Evolutionary conservation across 2,329 filamentous ascomycete genomes (phyloP).

Genomic region (Phoma sp.): DNA sequence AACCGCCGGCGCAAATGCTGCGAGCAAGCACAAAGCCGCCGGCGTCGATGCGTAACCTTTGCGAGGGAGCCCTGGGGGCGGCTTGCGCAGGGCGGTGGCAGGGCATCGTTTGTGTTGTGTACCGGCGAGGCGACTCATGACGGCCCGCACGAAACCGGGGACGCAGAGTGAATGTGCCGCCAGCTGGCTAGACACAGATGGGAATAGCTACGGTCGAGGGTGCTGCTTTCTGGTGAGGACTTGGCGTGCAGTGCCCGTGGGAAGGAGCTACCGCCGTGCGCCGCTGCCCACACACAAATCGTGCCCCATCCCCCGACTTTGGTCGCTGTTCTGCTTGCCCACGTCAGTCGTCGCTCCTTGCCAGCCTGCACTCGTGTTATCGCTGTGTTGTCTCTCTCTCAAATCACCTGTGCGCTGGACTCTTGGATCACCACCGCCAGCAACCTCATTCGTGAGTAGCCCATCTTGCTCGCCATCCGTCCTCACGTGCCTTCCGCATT

Average conservation of each 20-base stretch:
- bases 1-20: constrained; percentile 24
- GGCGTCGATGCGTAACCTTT: constrained; percentile 19
- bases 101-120: constrained; percentile 25
- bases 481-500: constrained; percentile 44
- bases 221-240: constrained; percentile 25
- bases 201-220: constrained; percentile 19
- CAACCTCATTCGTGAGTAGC: constrained; percentile 24
- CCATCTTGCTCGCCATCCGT: constrained; percentile 25
- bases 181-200: constrained; percentile 18
- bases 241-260: constrained; percentile 27
- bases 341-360: constrained; percentile 29
- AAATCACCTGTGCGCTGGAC: constrained; percentile 9
- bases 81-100: constrained; percentile 16
- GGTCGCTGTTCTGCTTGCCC: constrained; percentile 22
- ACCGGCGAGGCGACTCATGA: constrained; percentile 24
- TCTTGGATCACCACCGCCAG: background rate
- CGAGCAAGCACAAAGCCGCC: constrained; percentile 22
- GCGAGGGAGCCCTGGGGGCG: constrained; percentile 16
- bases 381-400: constrained; percentile 24
- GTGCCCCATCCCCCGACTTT: constrained; percentile 34
- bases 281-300: constrained; percentile 36
- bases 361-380: constrained; percentile 20
- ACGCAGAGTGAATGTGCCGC: constrained; percentile 25
- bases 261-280: constrained; percentile 25
- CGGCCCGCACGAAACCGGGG: constrained; percentile 31